Conservation (phyloP, 2,329 filamentous ascomycete species). For the Metarhizium anisopliae region DNA sequence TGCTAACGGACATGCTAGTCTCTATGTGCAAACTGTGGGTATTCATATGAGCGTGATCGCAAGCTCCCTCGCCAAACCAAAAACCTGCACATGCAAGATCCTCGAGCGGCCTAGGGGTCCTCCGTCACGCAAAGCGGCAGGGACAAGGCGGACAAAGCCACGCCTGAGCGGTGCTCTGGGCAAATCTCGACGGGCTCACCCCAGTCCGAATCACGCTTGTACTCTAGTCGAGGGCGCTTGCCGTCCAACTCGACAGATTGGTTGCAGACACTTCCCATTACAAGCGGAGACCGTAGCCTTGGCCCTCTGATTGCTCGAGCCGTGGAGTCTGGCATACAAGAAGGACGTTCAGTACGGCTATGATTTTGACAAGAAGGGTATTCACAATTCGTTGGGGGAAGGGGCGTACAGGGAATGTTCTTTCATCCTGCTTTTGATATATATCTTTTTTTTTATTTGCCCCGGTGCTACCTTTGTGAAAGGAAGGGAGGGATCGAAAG, state of each 20-base stretch:
- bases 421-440: background rate
- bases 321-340: background rate
- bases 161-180: constrained; percentile 2
- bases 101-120: constrained; percentile 16
- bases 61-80: constrained; percentile 53
- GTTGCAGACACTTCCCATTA: background rate
- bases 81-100: constrained; percentile 26
- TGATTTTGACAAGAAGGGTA: background rate
- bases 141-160: constrained; percentile 11
- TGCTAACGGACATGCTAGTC: constrained; percentile 41
- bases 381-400: background rate
- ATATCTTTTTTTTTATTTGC: background rate
- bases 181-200: constrained; percentile 5
- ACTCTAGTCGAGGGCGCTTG: background rate
- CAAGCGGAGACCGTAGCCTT: background rate
- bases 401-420: background rate
- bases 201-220: background rate
- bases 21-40: constrained; percentile 88
- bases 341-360: background rate
- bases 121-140: constrained; percentile 11
- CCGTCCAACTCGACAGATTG: background rate
- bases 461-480: background rate
- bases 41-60: constrained; percentile 80
- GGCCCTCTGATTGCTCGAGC: background rate
- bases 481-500: background rate